Evolutionary conservation across 352 stramenopile genomes (phyloP).

Genomic region (Phytopythium oedochilum): DNA sequence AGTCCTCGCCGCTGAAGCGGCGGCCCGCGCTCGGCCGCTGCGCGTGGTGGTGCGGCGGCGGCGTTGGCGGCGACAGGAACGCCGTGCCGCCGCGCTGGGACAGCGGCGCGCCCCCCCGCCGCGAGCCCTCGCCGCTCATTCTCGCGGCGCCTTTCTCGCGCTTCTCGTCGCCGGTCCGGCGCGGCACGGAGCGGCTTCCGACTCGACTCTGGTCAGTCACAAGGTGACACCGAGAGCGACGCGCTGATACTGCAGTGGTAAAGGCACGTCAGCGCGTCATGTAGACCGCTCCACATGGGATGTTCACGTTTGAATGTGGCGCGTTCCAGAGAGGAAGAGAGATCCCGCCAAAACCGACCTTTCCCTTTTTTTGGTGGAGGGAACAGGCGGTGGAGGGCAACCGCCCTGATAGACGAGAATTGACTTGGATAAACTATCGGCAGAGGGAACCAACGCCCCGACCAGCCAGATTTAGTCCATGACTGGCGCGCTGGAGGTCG

Average conservation of each 20-base stretch:
- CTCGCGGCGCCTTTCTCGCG: background rate
- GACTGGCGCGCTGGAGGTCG: background rate
- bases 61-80: background rate
- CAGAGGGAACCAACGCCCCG: background rate
- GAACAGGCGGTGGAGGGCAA: background rate
- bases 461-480: background rate
- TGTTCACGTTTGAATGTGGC: background rate
- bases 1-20: conserved; percentile 1
- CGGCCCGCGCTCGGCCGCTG: background rate
- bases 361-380: background rate
- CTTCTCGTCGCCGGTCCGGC: no score
- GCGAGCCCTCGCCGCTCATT: conserved; percentile 4
- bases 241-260: no score
- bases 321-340: background rate
- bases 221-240: no score
- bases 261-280: background rate
- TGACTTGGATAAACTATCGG: background rate
- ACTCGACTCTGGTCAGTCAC: no score
- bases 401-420: background rate
- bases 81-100: background rate
- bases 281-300: background rate
- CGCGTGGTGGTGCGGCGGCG: background rate
- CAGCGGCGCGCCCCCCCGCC: background rate
- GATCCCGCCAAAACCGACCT: background rate
- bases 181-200: no score